Evolutionary conservation across 495 filamentous ascomycete genomes (phyloP).

Genomic region (Podospora conica): DNA sequence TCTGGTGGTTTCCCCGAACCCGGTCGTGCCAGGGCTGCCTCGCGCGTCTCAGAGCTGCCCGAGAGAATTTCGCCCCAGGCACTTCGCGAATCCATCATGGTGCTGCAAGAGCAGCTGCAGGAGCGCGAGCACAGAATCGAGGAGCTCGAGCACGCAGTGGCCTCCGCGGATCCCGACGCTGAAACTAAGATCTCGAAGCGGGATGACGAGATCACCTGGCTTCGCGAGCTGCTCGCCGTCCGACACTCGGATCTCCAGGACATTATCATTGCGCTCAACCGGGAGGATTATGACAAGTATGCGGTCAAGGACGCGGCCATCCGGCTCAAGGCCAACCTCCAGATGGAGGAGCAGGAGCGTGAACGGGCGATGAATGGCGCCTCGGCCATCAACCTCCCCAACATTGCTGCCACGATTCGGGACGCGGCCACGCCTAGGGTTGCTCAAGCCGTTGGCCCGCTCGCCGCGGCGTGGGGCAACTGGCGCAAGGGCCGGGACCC

Average conservation of each 20-base stretch:
- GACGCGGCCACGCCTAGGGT: conserved; percentile 69
- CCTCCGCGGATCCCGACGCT: conserved; percentile 62
- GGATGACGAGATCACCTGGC: conserved; percentile 91
- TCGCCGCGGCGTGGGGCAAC: conserved; percentile 64
- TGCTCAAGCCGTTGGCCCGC: conserved; percentile 67
- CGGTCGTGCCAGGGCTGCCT: conserved; percentile 30
- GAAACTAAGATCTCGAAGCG: conserved; percentile 76
- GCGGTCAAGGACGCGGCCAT: conserved; percentile 84
- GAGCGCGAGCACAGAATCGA: conserved; percentile 87
- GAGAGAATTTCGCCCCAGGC: conserved; percentile 91
- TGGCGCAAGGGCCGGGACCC: conserved; percentile 77
- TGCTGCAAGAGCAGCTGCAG: conserved; percentile 92
- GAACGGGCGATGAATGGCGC: conserved; percentile 60
- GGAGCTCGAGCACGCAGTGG: conserved; percentile 65
- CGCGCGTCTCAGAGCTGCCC: conserved; percentile 49
- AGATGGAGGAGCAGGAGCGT: conserved; percentile 95
- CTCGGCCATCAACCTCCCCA: conserved; percentile 46
- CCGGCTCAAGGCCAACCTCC: conserved; percentile 83
- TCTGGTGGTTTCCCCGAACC: conserved; percentile 43
- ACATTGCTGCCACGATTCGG: conserved; percentile 47
- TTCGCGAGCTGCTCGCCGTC: conserved; percentile 86
- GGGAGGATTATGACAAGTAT: conserved; percentile 66
- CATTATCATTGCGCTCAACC: conserved; percentile 72
- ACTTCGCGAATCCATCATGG: conserved; percentile 89
- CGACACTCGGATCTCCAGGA: conserved; percentile 87